These are phyloP conservation scores for Boletus sp. DNA, from an alignment of 1,284 basidiomycete species.

Conservation along the genomic window DNA sequence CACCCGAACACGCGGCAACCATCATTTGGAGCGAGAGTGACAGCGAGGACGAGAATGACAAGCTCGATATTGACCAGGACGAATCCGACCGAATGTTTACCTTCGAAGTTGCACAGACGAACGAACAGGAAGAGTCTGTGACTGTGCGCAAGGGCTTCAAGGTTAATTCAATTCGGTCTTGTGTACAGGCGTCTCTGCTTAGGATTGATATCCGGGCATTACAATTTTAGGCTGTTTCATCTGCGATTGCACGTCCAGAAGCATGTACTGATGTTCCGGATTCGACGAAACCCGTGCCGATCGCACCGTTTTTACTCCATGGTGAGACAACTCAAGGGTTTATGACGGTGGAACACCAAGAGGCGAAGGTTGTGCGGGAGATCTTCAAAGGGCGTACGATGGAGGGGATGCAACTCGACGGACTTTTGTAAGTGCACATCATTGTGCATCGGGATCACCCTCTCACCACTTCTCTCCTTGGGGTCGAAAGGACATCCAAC, in stretches of 20 bases:
- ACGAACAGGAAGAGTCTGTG: constrained; percentile 55
- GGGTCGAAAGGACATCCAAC: constrained; percentile 16
- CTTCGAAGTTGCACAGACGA: constrained; percentile 54
- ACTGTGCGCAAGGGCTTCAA: constrained; percentile 39
- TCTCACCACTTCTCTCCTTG: neutral
- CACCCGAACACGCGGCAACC: constrained; percentile 39
- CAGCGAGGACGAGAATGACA: constrained; percentile 24
- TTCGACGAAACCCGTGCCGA: constrained; percentile 9
- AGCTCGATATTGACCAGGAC: constrained; percentile 34
- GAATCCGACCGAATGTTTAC: constrained; percentile 47
- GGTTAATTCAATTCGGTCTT: constrained; percentile 23
- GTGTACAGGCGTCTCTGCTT: neutral
- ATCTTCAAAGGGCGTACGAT: neutral
- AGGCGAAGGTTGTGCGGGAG: constrained; percentile 11
- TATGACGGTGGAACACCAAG: constrained; percentile 28
- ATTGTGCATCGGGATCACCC: neutral
- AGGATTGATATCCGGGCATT: neutral
- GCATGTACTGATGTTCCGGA: constrained; percentile 7
- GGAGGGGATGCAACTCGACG: constrained; percentile 18
- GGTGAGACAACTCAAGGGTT: constrained; percentile 38
- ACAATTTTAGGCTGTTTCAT: constrained; percentile 16
- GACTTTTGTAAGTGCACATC: constrained; percentile 14
- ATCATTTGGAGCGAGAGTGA: constrained; percentile 44
- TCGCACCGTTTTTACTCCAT: constrained; percentile 29
- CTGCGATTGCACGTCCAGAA: constrained; percentile 12